phyloP scores from a whole-genome alignment of 306 rosid species.

The Vigna hirtella region DNA sequence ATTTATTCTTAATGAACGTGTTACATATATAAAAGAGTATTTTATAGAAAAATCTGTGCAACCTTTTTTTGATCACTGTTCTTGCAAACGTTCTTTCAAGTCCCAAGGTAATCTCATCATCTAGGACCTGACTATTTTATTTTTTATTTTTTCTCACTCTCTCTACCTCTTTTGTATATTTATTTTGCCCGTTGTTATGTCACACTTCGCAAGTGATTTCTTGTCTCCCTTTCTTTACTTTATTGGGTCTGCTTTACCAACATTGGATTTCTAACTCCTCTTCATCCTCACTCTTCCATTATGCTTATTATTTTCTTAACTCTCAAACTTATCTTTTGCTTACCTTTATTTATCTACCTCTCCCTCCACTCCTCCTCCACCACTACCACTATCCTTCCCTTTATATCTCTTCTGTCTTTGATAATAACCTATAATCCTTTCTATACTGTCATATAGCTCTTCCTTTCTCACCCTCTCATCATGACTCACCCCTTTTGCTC shows the following conservation, averaged over 20 bases:
- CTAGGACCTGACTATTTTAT: constrained; percentile 41
- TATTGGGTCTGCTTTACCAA: constrained; percentile 55
- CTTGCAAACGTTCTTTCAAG: constrained; percentile 57
- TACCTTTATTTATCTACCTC: constrained; percentile 36
- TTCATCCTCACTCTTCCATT: constrained; percentile 42
- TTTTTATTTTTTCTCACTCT: constrained; percentile 21
- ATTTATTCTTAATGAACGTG: neutral
- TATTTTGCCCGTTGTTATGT: constrained; percentile 63
- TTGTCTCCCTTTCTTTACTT: constrained; percentile 59
- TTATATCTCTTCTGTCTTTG: constrained; percentile 39
- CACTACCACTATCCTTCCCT: constrained; percentile 33
- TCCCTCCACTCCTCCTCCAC: constrained; percentile 27
- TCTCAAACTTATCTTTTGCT: constrained; percentile 50
- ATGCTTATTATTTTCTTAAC: constrained; percentile 56
- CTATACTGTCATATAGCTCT: constrained; percentile 24
- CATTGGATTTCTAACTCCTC: constrained; percentile 57
- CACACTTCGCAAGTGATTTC: constrained; percentile 74
- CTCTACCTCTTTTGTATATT: constrained; percentile 21
- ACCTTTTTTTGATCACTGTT: constrained; percentile 23
- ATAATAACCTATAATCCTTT: constrained; percentile 55
- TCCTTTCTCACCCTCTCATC: constrained; percentile 35
- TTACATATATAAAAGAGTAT: neutral
- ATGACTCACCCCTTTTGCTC: constrained; percentile 72
- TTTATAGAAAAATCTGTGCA: neutral
- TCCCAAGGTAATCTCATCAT: constrained; percentile 60